Evolutionary conservation across 2,329 filamentous ascomycete genomes (phyloP).

Genomic region (Penicillium sp.): DNA sequence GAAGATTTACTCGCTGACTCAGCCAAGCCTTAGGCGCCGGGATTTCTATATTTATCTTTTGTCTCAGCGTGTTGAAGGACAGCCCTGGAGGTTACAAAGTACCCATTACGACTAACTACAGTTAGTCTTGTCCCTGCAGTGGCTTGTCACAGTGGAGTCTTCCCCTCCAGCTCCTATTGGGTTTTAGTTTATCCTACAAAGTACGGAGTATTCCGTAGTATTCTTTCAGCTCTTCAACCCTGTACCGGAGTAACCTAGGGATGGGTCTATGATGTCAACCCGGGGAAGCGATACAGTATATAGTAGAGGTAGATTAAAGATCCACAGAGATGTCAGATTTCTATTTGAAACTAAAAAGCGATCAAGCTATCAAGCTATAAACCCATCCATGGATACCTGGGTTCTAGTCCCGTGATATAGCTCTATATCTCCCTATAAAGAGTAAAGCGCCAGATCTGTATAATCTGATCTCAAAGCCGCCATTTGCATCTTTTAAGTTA

Average conservation of each 20-base stretch:
- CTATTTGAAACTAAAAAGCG: background rate
- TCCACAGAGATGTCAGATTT: background rate
- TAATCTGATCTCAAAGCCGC: background rate
- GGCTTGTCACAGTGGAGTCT: constrained; percentile 9
- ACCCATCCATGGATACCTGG: too few relatives aligned
- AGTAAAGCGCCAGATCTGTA: constrained; percentile 1
- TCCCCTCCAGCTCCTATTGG: background rate
- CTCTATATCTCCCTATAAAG: background rate
- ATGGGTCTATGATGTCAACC: constrained; percentile 8
- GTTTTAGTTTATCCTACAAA: background rate
- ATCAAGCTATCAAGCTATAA: too few relatives aligned
- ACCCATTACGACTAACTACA: background rate
- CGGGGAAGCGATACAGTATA: background rate
- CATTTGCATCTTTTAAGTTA: background rate
- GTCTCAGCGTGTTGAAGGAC: background rate
- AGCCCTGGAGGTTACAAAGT: background rate
- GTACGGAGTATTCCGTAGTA: too few relatives aligned
- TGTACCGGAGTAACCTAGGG: background rate
- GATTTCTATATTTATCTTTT: constrained; percentile 3
- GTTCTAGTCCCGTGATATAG: background rate
- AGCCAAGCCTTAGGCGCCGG: constrained; percentile 14
- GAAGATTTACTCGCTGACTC: constrained; percentile 10
- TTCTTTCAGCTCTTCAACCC: background rate
- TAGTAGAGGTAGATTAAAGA: background rate
- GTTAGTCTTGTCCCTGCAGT: constrained; percentile 1